phyloP scores from a whole-genome alignment of 306 rosid species.

The Trifolium pratense region DNA sequence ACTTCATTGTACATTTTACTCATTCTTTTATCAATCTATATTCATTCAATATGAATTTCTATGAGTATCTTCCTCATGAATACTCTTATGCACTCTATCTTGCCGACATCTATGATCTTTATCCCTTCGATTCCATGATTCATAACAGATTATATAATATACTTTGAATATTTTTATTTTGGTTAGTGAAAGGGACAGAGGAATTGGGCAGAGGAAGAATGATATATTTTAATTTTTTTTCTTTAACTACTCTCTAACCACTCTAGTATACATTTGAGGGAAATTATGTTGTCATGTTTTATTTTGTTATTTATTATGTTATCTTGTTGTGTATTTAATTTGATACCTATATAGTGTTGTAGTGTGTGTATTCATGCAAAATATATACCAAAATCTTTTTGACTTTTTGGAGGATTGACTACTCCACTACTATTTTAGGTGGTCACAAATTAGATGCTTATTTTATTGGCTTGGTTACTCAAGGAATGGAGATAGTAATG shows the following conservation, averaged over 20 bases:
- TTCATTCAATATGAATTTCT: no score
- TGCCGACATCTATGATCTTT: no score
- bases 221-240: constrained; percentile 34
- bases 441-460: neutral
- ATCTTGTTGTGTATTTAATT: constrained; percentile 38
- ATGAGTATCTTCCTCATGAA: no score
- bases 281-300: constrained; percentile 39
- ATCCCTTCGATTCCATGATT: no score
- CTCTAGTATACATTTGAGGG: constrained; percentile 50
- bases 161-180: constrained; percentile 10
- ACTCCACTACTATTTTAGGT: constrained; percentile 28
- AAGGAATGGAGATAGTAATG: no score
- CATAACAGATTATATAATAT: constrained; percentile 46
- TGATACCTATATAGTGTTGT: constrained; percentile 27
- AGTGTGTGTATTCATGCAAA: constrained; percentile 44
- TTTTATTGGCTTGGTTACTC: constrained; percentile 1
- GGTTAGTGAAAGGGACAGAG: constrained; percentile 25
- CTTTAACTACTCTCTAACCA: constrained; percentile 86
- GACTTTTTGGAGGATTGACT: constrained; percentile 21
- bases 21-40: no score
- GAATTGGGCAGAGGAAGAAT: neutral
- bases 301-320: constrained; percentile 24
- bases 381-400: constrained; percentile 30
- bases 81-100: no score
- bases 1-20: no score